Evolutionary conservation across 2,329 filamentous ascomycete species (phyloP).

Genomic region (Cladosporium sp.): DNA sequence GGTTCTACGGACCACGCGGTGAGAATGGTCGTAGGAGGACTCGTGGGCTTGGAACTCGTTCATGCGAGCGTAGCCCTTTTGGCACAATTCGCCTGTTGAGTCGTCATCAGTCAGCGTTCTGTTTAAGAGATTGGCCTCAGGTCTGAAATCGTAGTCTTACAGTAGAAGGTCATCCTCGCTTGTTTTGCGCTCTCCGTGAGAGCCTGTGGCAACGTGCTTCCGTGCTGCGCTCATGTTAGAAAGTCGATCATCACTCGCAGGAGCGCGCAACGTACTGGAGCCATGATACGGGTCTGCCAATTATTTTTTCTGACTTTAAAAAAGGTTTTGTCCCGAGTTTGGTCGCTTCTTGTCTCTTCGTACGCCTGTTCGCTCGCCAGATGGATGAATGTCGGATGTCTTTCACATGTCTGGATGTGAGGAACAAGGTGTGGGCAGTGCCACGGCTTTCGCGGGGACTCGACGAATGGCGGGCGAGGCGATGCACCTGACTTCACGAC

Average conservation of each 20-base stretch:
- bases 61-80: conserved; percentile 90
- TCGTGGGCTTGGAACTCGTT: conserved; percentile 96
- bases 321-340: too few species aligned
- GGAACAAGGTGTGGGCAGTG: background rate
- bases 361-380: too few species aligned
- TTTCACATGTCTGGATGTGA: conserved; percentile 17
- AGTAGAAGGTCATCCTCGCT: conserved; percentile 55
- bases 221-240: conserved; percentile 20
- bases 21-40: conserved; percentile 88
- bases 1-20: conserved; percentile 59
- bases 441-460: background rate
- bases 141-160: conserved; percentile 27
- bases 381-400: too few species aligned
- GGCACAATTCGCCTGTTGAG: conserved; percentile 62
- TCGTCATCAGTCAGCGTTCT: too few species aligned
- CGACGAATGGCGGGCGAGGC: background rate
- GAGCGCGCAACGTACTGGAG: conserved; percentile 43
- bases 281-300: conserved; percentile 35
- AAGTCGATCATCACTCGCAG: background rate
- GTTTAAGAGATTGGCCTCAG: too few species aligned
- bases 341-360: too few species aligned
- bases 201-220: conserved; percentile 23
- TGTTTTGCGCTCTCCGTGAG: conserved; percentile 51
- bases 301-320: too few species aligned
- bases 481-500: background rate